Percentiles rank a stretch among this genome's conserved stretches.
Conservation (phyloP, 2,329 filamentous ascomycete species). For the Penicillium sp. region DNA sequence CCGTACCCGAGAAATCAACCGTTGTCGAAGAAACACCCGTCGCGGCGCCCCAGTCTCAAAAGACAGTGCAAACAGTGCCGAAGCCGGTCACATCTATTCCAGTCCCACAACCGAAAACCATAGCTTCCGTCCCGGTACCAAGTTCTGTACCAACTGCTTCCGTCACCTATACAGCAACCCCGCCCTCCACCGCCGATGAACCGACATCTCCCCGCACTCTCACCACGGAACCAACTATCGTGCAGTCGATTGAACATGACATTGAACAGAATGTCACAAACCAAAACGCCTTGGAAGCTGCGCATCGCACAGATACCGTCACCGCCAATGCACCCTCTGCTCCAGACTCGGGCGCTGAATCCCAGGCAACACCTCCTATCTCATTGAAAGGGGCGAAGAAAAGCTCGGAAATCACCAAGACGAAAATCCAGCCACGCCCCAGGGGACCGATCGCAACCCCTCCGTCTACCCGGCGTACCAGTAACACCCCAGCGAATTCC, state of each 20-base stretch:
- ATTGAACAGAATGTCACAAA: constrained; percentile 7
- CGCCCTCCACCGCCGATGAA: constrained; percentile 18
- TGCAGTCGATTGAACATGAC: constrained; percentile 16
- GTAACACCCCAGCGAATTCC: constrained; percentile 19
- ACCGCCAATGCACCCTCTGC: constrained; percentile 5
- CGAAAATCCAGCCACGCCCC: constrained; percentile 9
- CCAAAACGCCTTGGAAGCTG: constrained; percentile 1
- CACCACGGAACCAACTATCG: constrained; percentile 11
- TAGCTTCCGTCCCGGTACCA: constrained; percentile 21
- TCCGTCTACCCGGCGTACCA: constrained; percentile 27
- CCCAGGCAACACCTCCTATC: constrained; percentile 3
- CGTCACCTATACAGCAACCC: constrained; percentile 2
- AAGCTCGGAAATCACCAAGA: constrained; percentile 13
- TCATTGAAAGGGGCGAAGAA: constrained; percentile 30
- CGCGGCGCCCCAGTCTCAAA: constrained; percentile 9
- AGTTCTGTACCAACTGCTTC: constrained; percentile 2
- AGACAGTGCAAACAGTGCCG: constrained; percentile 24
- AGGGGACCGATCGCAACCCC: constrained; percentile 16
- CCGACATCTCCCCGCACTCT: constrained; percentile 17
- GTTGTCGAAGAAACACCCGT: constrained; percentile 1
- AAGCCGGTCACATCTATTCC: constrained; percentile 24
- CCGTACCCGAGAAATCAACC: background rate
- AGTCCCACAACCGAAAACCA: constrained; percentile 30
- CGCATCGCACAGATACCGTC: background rate
- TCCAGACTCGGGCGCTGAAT: background rate